These are phyloP conservation scores for Cryphonectria parasitica DNA, from an alignment of 2,329 filamentous ascomycete species.

Conservation along the genomic window DNA sequence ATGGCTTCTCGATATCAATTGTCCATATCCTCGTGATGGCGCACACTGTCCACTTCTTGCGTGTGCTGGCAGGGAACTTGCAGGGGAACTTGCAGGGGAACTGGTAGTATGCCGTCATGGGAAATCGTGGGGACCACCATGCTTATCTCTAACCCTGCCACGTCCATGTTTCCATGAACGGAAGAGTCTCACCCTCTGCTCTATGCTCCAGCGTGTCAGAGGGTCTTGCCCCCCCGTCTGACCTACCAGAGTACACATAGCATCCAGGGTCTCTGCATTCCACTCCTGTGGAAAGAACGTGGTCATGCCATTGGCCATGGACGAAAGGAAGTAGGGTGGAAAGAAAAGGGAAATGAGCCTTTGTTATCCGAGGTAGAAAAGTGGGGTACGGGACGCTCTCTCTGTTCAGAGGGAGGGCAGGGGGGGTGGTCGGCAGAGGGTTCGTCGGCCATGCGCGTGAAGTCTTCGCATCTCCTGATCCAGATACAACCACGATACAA, in stretches of 20 bases:
- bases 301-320: slow-evolving; percentile 26
- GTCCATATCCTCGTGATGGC: neutral
- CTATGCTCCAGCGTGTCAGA: slow-evolving; percentile 1
- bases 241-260: neutral
- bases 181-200: slow-evolving; percentile 11
- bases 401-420: neutral
- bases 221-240: slow-evolving; percentile 18
- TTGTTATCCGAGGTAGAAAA: slow-evolving; percentile 25
- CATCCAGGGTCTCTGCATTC: slow-evolving; percentile 4
- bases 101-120: neutral
- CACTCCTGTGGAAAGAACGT: slow-evolving; percentile 18
- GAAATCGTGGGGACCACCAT: neutral
- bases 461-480: neutral
- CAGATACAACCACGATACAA: slow-evolving; percentile 1
- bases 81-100: neutral
- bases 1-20: neutral
- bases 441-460: neutral
- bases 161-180: slow-evolving; percentile 8
- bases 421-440: neutral
- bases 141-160: slow-evolving; percentile 11
- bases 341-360: slow-evolving; percentile 10
- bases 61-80: slow-evolving; percentile 1
- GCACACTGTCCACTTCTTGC: neutral
- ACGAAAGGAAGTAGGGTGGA: slow-evolving; percentile 4
- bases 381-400: slow-evolving; percentile 18